These are phyloP conservation scores for Populus ilicifolia DNA, from an alignment of 345 rosid genomes.

Conservation along the genomic window DNA sequence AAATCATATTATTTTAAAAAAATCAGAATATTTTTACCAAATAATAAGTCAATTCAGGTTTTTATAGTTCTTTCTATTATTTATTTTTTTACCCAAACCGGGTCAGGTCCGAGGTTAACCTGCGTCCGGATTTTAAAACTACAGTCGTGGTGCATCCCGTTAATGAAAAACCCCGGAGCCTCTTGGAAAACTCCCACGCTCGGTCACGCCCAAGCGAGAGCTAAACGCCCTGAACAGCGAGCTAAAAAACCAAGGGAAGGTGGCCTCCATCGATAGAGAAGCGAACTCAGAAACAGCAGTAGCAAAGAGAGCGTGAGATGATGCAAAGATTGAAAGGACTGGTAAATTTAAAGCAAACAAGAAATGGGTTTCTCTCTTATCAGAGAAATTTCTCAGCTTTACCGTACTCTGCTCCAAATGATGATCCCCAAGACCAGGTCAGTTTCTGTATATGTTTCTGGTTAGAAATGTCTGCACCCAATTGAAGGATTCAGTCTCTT, in stretches of 20 bases:
- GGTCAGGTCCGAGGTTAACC: no score
- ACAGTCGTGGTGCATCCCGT: background rate
- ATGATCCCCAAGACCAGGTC: conserved; percentile 65
- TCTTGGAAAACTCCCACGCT: background rate
- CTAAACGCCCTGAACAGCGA: background rate
- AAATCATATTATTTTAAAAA: no score
- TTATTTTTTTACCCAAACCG: no score
- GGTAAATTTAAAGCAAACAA: conserved; percentile 26
- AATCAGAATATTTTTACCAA: no score
- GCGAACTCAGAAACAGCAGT: background rate
- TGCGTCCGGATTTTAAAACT: no score
- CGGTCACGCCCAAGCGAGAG: no score
- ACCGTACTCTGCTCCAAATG: conserved; percentile 45
- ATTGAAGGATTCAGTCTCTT: background rate
- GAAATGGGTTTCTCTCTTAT: conserved; percentile 33
- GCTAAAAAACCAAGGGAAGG: background rate
- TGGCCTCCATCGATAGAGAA: background rate
- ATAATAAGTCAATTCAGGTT: no score
- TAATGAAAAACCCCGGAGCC: background rate
- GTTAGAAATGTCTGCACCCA: background rate
- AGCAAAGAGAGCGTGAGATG: background rate
- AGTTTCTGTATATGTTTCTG: background rate
- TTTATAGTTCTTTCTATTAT: no score
- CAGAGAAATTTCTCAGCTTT: conserved; percentile 59
- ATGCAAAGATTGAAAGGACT: conserved; percentile 57